Evolutionary conservation across 176 grass and related monocot species (phyloP).

Genomic region (Hyparrhenia diplandra): DNA sequence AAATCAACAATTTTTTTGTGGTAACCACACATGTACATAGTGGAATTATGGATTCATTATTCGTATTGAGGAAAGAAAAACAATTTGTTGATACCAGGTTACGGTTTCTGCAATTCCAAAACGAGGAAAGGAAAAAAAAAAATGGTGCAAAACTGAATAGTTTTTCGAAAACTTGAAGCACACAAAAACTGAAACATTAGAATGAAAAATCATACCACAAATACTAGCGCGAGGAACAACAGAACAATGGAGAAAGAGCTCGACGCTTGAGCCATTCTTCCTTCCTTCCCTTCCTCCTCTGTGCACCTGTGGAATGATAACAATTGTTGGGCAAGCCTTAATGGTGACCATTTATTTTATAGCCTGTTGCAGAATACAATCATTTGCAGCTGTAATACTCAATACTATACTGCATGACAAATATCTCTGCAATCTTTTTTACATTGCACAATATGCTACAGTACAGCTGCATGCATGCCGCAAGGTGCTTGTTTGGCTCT

Average conservation of each 20-base stretch:
- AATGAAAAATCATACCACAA: constrained; percentile 9
- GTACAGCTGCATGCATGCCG: not conserved
- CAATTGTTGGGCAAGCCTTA: not conserved
- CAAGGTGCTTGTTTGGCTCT: not conserved
- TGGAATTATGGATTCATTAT: not conserved
- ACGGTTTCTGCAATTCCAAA: not conserved
- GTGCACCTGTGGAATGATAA: not conserved
- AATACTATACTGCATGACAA: not conserved
- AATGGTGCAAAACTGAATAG: not conserved
- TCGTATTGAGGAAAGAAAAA: not conserved
- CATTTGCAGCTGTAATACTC: not conserved
- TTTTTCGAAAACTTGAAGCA: not conserved
- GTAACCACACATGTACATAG: not conserved
- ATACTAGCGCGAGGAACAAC: not conserved
- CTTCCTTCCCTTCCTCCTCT: no score
- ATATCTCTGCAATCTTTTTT: no score
- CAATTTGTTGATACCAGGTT: not conserved
- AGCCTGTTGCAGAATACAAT: not conserved
- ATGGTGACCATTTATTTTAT: not conserved
- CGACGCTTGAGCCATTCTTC: constrained; percentile 11
- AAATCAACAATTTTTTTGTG: not conserved
- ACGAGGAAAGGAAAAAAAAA: not conserved
- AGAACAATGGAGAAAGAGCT: not conserved
- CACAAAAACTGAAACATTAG: not conserved
- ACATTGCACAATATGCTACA: not conserved